Percentiles rank a stretch among this genome's conserved stretches.
Evolutionary conservation across 257 asterid species (phyloP).

Genomic region (Verbascum thapsus): DNA sequence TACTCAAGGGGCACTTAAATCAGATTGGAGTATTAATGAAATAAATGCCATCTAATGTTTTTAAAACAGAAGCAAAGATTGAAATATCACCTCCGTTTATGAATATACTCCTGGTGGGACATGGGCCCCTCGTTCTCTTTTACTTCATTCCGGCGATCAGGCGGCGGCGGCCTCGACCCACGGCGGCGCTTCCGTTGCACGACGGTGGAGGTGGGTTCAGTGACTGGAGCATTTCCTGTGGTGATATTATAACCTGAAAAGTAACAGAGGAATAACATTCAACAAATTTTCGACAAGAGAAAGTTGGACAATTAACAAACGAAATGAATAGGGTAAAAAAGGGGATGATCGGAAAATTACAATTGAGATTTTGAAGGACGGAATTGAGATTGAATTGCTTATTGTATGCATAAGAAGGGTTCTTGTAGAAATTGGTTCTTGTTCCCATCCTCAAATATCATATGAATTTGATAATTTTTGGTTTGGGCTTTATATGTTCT

Average conservation of each 20-base stretch:
- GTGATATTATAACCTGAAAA: conserved; percentile 66
- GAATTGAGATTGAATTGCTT: conserved; percentile 71
- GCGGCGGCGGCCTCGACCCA: conserved; percentile 33
- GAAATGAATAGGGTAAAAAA: no score
- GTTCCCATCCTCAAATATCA: conserved; percentile 64
- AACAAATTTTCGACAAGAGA: not conserved
- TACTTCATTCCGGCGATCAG: conserved; percentile 27
- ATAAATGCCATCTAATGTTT: not conserved
- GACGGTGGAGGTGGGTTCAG: conserved; percentile 33
- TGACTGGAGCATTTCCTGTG: conserved; percentile 49
- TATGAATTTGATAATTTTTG: no score
- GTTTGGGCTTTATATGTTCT: no score
- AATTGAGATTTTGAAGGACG: conserved; percentile 70
- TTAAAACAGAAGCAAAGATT: not conserved
- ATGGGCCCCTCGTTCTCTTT: conserved; percentile 57
- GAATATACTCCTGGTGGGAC: conserved; percentile 78
- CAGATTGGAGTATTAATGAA: not conserved
- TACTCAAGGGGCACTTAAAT: not conserved
- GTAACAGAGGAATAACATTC: conserved; percentile 13
- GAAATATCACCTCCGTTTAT: conserved; percentile 54
- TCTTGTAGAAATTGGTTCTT: conserved; percentile 71
- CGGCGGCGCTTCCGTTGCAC: conserved; percentile 54
- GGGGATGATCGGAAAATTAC: conserved; percentile 33
- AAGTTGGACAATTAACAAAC: no score
- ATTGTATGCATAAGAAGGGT: conserved; percentile 71